phyloP scores from a whole-genome alignment of 2,329 filamentous ascomycete species.

The Colletotrichum lentis region DNA sequence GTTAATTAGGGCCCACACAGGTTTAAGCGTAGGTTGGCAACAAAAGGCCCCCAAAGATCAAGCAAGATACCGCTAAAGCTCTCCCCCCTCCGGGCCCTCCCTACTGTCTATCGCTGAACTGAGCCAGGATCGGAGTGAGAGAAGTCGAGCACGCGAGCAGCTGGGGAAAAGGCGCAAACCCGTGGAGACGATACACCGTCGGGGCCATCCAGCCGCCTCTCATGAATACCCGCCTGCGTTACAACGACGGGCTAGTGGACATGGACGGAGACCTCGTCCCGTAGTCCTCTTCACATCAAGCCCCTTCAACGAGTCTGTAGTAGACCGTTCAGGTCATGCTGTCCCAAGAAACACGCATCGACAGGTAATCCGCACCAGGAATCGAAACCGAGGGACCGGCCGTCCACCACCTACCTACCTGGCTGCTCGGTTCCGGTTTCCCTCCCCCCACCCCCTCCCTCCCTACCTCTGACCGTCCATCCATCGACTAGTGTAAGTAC shows the following conservation, averaged over 20 bases:
- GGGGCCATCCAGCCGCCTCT: neutral
- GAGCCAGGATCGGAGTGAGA: neutral
- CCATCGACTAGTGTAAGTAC: too few relatives aligned
- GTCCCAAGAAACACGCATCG: neutral
- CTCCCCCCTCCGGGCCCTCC: too few relatives aligned
- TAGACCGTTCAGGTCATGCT: neutral
- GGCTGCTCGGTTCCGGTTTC: slow-evolving; percentile 13
- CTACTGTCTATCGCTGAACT: neutral
- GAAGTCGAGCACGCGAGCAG: neutral
- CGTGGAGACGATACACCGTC: neutral
- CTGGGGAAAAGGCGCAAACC: neutral
- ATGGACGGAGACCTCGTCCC: neutral
- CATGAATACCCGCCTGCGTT: neutral
- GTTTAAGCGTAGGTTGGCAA: neutral
- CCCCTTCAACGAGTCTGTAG: too few relatives aligned
- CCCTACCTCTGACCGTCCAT: too few relatives aligned
- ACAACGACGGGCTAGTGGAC: neutral
- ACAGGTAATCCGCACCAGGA: too few relatives aligned
- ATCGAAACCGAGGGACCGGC: neutral
- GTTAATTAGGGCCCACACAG: too few relatives aligned
- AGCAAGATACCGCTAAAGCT: neutral
- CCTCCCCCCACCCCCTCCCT: neutral
- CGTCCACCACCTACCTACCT: slow-evolving; percentile 7
- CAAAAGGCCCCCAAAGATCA: neutral
- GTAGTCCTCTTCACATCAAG: neutral